Base-by-base conservation (phyloP, 768 basidiomycete genomes). In the Rossbeevera mucosa region DNA sequence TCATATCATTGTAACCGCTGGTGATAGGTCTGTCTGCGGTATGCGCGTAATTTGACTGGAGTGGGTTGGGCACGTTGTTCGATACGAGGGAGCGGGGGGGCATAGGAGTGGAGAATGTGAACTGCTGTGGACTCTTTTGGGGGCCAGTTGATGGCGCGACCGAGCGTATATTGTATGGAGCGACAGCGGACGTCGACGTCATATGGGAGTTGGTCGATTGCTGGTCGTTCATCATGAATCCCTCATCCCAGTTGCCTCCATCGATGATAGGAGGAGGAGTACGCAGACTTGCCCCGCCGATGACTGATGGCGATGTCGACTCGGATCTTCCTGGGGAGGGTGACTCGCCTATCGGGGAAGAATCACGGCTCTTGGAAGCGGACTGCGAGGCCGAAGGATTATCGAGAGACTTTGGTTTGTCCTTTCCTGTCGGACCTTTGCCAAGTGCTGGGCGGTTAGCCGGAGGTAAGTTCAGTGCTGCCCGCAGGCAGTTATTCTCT, bases 341-440 rank as follows among this genome's bases (percentile, higher is more conserved):
- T 4, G 81, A 74, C 18, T 80, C 71, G 26, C 74, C 74, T 18
- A 77, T 72, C n/a, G 87, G 86, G 4, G 86, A 86, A 31, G 86
- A 87, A 58, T 82, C 81, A 18, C 76, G 75, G 51, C 83, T 76
- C 29, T 83, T 72, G n/a, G 76, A 80, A 4, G 74, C 67, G 26
- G 75, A 71, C 47, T 73, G 72, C 0, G 70, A 63, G 20, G 50
- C 52, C 49, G 62, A 52, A 21, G 56, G 48, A 28, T 57, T 61
- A 47, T 81, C 79, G n/a, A 71, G 71, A 7, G 66, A 47, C 60
- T 77, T 88, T 46, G 86, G 84, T 63, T 82, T 91, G 67, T 92
- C 90, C 69, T 91, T 90, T 29, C 90, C 90, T 0, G 90, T 93
- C 24, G 90, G 91, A 44, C 90, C 90, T 71, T 83, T 90, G 42